Evolutionary conservation across 306 rosid genomes (phyloP).

Genomic region (Dryas alaskensis): DNA sequence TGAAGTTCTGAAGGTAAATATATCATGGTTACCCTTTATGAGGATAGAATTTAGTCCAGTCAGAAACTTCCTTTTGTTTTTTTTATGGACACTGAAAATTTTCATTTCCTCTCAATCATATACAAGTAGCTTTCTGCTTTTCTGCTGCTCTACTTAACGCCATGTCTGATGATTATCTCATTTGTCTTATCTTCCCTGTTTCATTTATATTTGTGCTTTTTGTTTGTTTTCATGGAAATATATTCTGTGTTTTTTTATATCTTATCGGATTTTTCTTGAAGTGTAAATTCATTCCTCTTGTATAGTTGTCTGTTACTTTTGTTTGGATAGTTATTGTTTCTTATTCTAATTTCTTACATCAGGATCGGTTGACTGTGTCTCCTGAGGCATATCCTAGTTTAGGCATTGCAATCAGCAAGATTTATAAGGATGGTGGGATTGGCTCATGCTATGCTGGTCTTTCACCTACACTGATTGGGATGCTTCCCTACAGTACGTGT

Average conservation of each 20-base stretch:
- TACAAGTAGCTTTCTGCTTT: not conserved
- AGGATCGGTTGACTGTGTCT: conserved; percentile 88
- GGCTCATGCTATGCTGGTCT: conserved; percentile 86
- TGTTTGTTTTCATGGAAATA: conserved; percentile 1
- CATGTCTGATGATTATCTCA: not conserved
- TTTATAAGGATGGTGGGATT: conserved; percentile 83
- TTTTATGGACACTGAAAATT: not conserved
- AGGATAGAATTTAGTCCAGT: conserved; percentile 1
- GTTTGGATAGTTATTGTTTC: conserved; percentile 16
- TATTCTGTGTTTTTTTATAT: not conserved
- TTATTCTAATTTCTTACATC: conserved; percentile 31
- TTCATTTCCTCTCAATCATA: not conserved
- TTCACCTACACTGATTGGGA: conserved; percentile 85
- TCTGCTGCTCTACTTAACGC: not conserved
- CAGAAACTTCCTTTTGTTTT: not conserved
- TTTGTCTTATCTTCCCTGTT: not conserved
- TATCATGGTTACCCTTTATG: not conserved
- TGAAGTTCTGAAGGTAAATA: conserved; percentile 87
- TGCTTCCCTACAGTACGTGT: conserved; percentile 98
- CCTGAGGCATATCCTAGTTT: conserved; percentile 84
- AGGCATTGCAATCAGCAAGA: conserved; percentile 69
- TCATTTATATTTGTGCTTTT: not conserved
- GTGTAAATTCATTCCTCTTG: not conserved
- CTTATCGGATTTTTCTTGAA: not conserved
- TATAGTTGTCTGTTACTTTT: not conserved